Evolutionary conservation across 2,329 filamentous ascomycete species (phyloP), one percentile per base, ranked within the genome.

Genomic region (Phaeosphaeriaceae sp.): DNA sequence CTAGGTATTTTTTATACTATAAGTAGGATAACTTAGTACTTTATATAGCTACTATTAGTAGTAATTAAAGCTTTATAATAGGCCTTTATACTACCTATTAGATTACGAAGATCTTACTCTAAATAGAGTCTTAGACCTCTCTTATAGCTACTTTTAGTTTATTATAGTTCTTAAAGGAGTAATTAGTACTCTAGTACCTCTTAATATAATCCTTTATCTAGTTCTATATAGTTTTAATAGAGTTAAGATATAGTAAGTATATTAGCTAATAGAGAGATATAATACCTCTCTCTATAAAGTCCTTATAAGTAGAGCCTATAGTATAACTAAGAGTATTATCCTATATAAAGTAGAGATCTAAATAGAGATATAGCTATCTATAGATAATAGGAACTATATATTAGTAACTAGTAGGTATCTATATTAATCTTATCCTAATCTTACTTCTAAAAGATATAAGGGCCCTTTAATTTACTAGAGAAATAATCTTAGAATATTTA

Each of bases 271-370:
- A 34, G 32, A 34, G 11, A 34, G n/a, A 6, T 9, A 13, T 34
- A 34, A 34, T 15, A 6, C 32, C n/a, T 9, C 32, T 8, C 7
- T 34, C 32, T 34, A 6, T 8, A 13, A 34, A 15, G 9, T 34
- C n/a, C 6, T 15, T 34, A 15, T 9, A 6, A 8, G 32, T 34
- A 34, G 7, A 34, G 6, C 6, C 7, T 13, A 15, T 15, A 13
- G n/a, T 6, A 34, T 34, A 34, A 15, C 7, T 15, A 8, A 34
- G 32, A 9, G n/a, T 15, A 6, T 15, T 34, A 34, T 34, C 46
- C n/a, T 57, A 55, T 15, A 34, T 34, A 34, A 34, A 34, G n/a
- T 6, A 13, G n/a, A 34, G 32, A 15, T 15, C n/a, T 9, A 8
- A 6, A 8, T 34, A n/a, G n/a, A n/a, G n/a, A 13, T 34, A 34